phyloP scores from a whole-genome alignment of 495 filamentous ascomycete species.

The Aspergillus baeticus region DNA sequence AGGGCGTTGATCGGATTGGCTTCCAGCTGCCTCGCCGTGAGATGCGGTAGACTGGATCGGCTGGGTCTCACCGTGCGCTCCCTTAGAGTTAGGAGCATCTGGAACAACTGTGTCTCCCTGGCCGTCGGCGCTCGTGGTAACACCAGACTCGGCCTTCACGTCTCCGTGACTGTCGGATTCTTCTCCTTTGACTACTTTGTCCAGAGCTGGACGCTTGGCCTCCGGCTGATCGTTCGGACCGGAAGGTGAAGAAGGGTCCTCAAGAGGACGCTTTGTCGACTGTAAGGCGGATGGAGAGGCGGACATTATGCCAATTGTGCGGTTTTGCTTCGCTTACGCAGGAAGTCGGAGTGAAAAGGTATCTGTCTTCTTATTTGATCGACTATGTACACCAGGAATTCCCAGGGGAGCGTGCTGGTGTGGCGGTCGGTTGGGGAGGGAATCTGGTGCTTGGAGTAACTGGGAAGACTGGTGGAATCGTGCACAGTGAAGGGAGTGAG shows the following conservation, averaged over 20 bases:
- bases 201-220: constrained; percentile 92
- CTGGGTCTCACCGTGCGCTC: constrained; percentile 47
- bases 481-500: constrained; percentile 35
- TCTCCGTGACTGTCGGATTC: constrained; percentile 49
- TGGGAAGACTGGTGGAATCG: constrained; percentile 33
- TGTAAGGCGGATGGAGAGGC: constrained; percentile 61
- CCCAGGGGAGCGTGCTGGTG: constrained; percentile 94
- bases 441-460: constrained; percentile 44
- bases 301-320: constrained; percentile 50
- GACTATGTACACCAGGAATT: constrained; percentile 86
- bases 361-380: constrained; percentile 52
- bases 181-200: constrained; percentile 76
- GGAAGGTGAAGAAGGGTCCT: constrained; percentile 93
- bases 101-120: constrained; percentile 70
- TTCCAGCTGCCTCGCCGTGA: constrained; percentile 51
- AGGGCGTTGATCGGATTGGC: constrained; percentile 50
- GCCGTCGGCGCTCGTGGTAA: constrained; percentile 36
- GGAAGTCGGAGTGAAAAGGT: constrained; percentile 43
- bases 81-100: constrained; percentile 64
- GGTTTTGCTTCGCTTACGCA: constrained; percentile 43
- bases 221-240: constrained; percentile 90
- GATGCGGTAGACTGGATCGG: constrained; percentile 66
- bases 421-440: constrained; percentile 45
- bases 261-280: constrained; percentile 88
- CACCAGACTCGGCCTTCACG: constrained; percentile 55